Conservation (phyloP, 208 protist genomes). For the Acanthamoeba triangularis region DNA sequence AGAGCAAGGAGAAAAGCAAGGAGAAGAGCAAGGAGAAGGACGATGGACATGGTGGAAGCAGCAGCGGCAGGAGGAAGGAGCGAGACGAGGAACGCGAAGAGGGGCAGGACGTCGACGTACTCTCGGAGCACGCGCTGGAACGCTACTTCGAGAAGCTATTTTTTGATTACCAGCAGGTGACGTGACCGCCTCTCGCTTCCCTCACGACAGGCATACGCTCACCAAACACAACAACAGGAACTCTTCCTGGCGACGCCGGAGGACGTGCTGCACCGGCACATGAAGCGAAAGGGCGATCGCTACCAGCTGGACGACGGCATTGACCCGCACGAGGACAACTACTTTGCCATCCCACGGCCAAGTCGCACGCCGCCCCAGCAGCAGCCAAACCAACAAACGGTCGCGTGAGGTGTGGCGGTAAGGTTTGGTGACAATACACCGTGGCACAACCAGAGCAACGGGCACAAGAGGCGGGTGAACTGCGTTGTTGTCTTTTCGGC, state of each 20-base stretch:
- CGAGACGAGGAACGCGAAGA: neutral
- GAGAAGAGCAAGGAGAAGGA: neutral
- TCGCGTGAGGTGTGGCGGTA: neutral
- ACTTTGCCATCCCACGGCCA: neutral
- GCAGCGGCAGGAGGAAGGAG: neutral
- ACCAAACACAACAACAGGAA: neutral
- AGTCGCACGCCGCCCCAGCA: neutral
- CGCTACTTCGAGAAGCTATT: conserved; percentile 15
- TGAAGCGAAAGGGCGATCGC: neutral
- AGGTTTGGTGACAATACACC: neutral
- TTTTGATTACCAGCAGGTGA: conserved; percentile 26
- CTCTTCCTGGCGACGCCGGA: conserved; percentile 20
- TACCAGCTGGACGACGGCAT: conserved; percentile 36
- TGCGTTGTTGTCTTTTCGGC: too few species aligned
- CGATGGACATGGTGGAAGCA: neutral
- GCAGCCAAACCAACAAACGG: neutral
- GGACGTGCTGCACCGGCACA: conserved; percentile 3
- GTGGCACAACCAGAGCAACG: too few species aligned
- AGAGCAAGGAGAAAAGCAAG: neutral
- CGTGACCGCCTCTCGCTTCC: neutral
- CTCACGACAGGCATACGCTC: neutral
- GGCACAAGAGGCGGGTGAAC: too few species aligned
- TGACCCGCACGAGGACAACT: conserved; percentile 30
- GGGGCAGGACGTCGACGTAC: neutral
- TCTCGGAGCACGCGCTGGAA: conserved; percentile 21